A percentile compares a stretch with the other conserved stretches of the same genome.
phyloP scores from a whole-genome alignment of 2,329 filamentous ascomycete species.

The Sporothrix brasiliensis region DNA sequence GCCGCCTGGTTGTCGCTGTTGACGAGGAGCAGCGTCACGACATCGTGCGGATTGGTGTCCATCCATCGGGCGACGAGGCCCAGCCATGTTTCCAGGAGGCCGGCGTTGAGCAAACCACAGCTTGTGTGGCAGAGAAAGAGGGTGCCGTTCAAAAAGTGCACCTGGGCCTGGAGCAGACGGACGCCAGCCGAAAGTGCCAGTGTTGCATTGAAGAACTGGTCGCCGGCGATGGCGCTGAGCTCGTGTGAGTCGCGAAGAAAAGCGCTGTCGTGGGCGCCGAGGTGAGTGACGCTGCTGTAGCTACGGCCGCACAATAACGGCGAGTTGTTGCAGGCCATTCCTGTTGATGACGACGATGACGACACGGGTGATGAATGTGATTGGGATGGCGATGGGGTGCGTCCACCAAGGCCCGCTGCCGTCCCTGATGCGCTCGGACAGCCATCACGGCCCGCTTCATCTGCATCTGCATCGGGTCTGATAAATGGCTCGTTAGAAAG shows the following conservation, averaged over 20 bases:
- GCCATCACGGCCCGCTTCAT: background rate
- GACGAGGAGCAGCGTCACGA: slow-evolving; percentile 73
- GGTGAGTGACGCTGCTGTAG: slow-evolving; percentile 76
- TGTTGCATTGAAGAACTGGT: slow-evolving; percentile 75
- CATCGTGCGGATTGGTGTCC: slow-evolving; percentile 69
- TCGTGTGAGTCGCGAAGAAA: slow-evolving; percentile 69
- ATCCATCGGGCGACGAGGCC: slow-evolving; percentile 68
- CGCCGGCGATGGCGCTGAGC: slow-evolving; percentile 64
- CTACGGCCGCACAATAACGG: slow-evolving; percentile 69
- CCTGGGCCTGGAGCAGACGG: slow-evolving; percentile 70
- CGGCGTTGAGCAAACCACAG: slow-evolving; percentile 57
- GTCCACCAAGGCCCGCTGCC: background rate
- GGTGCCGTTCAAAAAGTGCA: slow-evolving; percentile 62
- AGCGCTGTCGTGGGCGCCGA: slow-evolving; percentile 74
- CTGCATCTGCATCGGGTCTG: too few species aligned
- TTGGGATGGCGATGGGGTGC: background rate
- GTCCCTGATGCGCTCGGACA: background rate
- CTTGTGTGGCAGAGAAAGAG: slow-evolving; percentile 72
- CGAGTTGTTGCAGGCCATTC: slow-evolving; percentile 75
- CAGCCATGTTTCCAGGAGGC: slow-evolving; percentile 66
- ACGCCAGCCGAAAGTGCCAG: slow-evolving; percentile 71
- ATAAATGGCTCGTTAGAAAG: background rate
- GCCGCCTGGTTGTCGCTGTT: slow-evolving; percentile 65
- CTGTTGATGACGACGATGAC: slow-evolving; percentile 1
- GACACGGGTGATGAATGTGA: background rate